Evolutionary conservation across 2,329 filamentous ascomycete species (phyloP).

Genomic region (Botrytis pseudocinerea): DNA sequence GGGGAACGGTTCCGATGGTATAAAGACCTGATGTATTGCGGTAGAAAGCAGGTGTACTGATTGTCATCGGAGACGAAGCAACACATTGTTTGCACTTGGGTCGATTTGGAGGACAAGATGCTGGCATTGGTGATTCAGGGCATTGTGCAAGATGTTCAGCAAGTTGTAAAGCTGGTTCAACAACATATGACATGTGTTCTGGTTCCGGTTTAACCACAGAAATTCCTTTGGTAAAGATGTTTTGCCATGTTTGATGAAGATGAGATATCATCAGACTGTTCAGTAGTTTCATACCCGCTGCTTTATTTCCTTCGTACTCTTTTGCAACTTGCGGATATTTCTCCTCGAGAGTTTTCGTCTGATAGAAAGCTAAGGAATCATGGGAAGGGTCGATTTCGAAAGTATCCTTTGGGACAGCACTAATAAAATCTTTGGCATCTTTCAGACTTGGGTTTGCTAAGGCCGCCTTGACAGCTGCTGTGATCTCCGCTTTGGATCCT

Average conservation of each 20-base stretch:
- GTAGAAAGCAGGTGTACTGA: conserved; percentile 67
- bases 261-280: conserved; percentile 80
- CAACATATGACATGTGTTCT: conserved; percentile 70
- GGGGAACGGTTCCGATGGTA: conserved; percentile 84
- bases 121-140: conserved; percentile 68
- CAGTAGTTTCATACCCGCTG: conserved; percentile 64
- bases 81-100: conserved; percentile 74
- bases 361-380: conserved; percentile 76
- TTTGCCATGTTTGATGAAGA: conserved; percentile 83
- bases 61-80: conserved; percentile 61
- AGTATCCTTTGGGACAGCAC: conserved; percentile 57
- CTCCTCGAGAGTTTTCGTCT: conserved; percentile 57
- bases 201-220: conserved; percentile 78
- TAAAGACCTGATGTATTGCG: conserved; percentile 72
- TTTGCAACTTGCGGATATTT: conserved; percentile 69
- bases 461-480: conserved; percentile 60
- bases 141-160: conserved; percentile 77
- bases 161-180: conserved; percentile 69
- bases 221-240: conserved; percentile 73
- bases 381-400: conserved; percentile 67
- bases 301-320: conserved; percentile 56
- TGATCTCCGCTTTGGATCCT: conserved; percentile 65
- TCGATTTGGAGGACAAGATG: conserved; percentile 81
- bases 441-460: conserved; percentile 57
- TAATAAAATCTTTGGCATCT: conserved; percentile 61